Evolutionary conservation across 257 asterid species (phyloP).

Genomic region (Capsicum baccatum): DNA sequence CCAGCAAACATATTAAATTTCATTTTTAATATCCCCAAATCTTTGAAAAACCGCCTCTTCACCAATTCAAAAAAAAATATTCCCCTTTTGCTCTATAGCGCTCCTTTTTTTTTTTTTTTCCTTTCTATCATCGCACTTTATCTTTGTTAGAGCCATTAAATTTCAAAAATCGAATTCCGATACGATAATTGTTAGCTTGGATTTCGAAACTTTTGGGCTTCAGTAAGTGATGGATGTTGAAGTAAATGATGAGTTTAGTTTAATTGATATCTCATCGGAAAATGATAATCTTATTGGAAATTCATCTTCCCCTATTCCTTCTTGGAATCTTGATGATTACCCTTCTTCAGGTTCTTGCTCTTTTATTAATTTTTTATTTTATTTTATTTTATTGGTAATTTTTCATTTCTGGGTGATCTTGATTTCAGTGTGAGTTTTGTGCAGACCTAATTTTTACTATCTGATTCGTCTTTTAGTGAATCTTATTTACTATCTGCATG

Average conservation of each 20-base stretch:
- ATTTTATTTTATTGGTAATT: not conserved
- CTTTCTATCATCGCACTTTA: not conserved
- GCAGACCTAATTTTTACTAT: not conserved
- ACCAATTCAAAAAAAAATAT: not conserved
- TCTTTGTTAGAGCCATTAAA: not conserved
- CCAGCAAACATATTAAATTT: not conserved
- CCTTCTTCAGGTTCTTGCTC: slow-evolving; percentile 51
- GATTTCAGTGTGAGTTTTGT: slow-evolving; percentile 2
- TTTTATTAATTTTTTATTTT: not conserved
- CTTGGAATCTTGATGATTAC: slow-evolving; percentile 27
- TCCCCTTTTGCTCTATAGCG: slow-evolving; percentile 18
- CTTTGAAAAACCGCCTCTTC: slow-evolving; percentile 18
- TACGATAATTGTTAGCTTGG: not conserved
- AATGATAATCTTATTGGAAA: slow-evolving; percentile 34
- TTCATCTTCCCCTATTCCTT: slow-evolving; percentile 34
- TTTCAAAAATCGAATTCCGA: slow-evolving; percentile 11
- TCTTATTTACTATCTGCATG: too few relatives aligned
- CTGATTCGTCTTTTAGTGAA: not conserved
- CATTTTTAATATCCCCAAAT: not conserved
- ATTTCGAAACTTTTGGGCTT: not conserved
- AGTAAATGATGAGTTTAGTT: slow-evolving; percentile 49
- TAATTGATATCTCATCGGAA: slow-evolving; percentile 43
- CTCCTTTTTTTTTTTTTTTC: not conserved
- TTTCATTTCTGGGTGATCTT: not conserved
- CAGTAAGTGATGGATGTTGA: slow-evolving; percentile 48